Evolutionary conservation across 768 basidiomycete species (phyloP), one percentile per base, ranked within the genome.

Genomic region (Daedaleopsis nitida): DNA sequence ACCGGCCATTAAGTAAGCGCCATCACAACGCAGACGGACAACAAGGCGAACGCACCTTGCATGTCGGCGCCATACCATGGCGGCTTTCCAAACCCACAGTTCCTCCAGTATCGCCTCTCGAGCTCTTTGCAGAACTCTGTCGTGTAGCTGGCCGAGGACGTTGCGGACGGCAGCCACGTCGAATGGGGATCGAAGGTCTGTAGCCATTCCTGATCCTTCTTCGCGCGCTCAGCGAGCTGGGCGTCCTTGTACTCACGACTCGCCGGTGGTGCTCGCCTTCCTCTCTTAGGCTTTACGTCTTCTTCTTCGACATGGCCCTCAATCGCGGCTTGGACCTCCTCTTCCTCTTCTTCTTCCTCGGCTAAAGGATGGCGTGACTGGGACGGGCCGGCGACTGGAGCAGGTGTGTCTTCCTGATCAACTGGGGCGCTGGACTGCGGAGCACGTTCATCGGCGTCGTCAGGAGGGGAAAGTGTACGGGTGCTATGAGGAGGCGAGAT

Each of bases 11-110:
- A 3, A 27, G 17, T 43, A 32, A 14, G 17, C 35, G 34, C 56
- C 11, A 43, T 16, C 48, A 21, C 7, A 19, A 35, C 14, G 13
- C 9, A 43, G 5, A 38, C 50, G 49, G 32, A 24, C 38, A 35
- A 42, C 44, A 52, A 34, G 38, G 44, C 12, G 12, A 51, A 51
- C 84, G 63, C 54, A 89, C 95, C 96, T 78, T 89, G 86, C 63
- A 94, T 89, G 73, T 99, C 97, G 4, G 97, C 97, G 19, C 96
- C 97, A 74, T 99, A 99, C 96, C 94, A 96, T 3, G 96, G 86
- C n/a, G 95, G 81, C 64, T 88, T 91, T 5, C 94, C 92, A 4
- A 96, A 73, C 0, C 94, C 88, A 73, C 93, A 87, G 65, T 91
- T 94, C 55, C 95, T 81, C 97, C 97, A 99, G 74, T 87, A 98